Conservation (phyloP, 768 basidiomycete species). For the Psilocybe azurescens region DNA sequence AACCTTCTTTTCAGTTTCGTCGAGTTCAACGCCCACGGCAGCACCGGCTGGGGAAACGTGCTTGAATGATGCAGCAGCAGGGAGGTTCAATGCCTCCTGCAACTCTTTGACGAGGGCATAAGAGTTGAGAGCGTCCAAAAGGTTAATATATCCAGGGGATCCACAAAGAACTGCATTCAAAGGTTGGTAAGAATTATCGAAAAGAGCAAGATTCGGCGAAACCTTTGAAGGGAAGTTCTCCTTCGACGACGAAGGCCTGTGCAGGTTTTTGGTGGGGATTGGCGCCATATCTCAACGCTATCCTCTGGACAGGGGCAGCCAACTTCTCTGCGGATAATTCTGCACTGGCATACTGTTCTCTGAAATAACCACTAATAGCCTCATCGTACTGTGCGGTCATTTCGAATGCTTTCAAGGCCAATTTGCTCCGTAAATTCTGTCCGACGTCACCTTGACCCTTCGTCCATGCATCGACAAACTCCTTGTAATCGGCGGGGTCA, state of each 20-base stretch:
- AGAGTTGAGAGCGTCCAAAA: constrained; percentile 96
- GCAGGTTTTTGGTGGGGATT: constrained; percentile 99
- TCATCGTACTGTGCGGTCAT: constrained; percentile 95
- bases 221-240: constrained; percentile 95
- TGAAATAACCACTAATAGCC: constrained; percentile 95
- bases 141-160: constrained; percentile 98
- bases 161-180: constrained; percentile 77
- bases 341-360: constrained; percentile 92
- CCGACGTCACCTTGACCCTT: constrained; percentile 77
- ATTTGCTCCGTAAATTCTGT: constrained; percentile 69
- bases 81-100: constrained; percentile 82
- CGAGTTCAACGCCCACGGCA: constrained; percentile 86
- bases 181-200: background rate
- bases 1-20: constrained; percentile 87
- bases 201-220: constrained; percentile 9
- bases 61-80: constrained; percentile 99
- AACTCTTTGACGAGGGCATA: constrained; percentile 96
- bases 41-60: constrained; percentile 99
- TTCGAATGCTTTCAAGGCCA: constrained; percentile 97
- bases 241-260: constrained; percentile 90
- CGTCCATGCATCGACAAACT: constrained; percentile 81
- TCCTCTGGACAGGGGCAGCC: constrained; percentile 77
- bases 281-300: constrained; percentile 91
- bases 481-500: constrained; percentile 85
- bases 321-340: constrained; percentile 66